phyloP scores from a whole-genome alignment of 1,284 basidiomycete species.

The Ceratobasidium sp. region DNA sequence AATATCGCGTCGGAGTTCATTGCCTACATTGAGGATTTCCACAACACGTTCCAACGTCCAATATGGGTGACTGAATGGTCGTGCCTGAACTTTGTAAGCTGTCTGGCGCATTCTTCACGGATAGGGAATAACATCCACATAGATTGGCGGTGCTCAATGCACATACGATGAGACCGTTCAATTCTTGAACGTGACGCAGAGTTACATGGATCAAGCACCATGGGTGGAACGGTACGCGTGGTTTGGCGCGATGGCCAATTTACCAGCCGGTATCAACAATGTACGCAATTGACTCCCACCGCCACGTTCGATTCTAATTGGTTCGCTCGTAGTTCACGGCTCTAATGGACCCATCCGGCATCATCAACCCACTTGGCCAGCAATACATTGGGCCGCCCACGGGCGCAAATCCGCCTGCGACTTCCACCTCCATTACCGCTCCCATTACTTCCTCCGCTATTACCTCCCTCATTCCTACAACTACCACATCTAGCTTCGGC shows the following conservation, averaged over 20 bases:
- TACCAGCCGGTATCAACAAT: conserved; percentile 25
- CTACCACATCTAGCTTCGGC: neutral
- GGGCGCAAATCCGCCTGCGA: neutral
- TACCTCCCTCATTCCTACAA: neutral
- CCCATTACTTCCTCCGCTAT: too few species aligned
- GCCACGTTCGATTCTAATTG: too few species aligned
- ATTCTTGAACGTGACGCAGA: conserved; percentile 55
- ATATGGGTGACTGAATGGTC: conserved; percentile 77
- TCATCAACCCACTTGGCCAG: conserved; percentile 49
- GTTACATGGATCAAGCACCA: conserved; percentile 54
- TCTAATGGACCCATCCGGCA: conserved; percentile 48
- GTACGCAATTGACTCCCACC: too few species aligned
- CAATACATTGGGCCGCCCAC: conserved; percentile 49
- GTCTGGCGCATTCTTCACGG: neutral
- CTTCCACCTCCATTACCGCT: conserved; percentile 1
- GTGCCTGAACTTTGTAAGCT: conserved; percentile 56
- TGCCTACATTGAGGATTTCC: conserved; percentile 58
- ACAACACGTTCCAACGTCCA: conserved; percentile 58
- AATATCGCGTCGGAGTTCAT: conserved; percentile 59
- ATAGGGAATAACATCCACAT: neutral
- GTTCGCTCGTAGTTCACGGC: conserved; percentile 51
- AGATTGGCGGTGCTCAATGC: conserved; percentile 48
- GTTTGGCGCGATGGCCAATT: conserved; percentile 54
- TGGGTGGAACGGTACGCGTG: conserved; percentile 59
- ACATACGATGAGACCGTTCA: conserved; percentile 50